phyloP scores from a whole-genome alignment of 2,329 filamentous ascomycete genomes.

The Apiospora pterosperma region DNA sequence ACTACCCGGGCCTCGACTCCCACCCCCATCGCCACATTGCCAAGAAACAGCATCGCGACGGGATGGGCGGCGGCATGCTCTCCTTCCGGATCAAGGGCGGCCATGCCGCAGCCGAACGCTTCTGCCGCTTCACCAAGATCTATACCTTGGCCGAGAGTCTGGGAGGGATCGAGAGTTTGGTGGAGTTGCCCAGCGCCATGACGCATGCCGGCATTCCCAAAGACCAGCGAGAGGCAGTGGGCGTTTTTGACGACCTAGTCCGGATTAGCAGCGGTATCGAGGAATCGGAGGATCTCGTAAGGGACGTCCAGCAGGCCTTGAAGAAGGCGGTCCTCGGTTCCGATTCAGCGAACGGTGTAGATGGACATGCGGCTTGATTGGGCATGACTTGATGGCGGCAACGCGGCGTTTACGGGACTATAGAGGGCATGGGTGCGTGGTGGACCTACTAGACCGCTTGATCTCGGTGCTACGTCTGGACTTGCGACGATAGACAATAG shows the following conservation, averaged over 20 bases:
- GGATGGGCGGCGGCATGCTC: conserved; percentile 95
- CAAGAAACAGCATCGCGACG: conserved; percentile 86
- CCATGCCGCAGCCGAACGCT: conserved; percentile 78
- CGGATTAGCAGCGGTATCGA: conserved; percentile 93
- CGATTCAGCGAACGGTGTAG: background rate
- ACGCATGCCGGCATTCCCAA: conserved; percentile 93
- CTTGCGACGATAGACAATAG: background rate
- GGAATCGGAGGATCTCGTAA: conserved; percentile 78
- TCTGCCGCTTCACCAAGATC: conserved; percentile 85
- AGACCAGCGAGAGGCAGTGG: conserved; percentile 85
- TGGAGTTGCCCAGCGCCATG: conserved; percentile 93
- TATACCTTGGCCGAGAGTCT: conserved; percentile 93
- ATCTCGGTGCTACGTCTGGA: background rate
- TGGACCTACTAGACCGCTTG: too few relatives aligned
- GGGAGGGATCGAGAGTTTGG: conserved; percentile 86
- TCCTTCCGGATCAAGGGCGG: conserved; percentile 92
- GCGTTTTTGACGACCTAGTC: conserved; percentile 92
- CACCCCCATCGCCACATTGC: conserved; percentile 86
- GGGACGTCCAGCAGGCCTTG: conserved; percentile 79
- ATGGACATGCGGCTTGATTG: background rate
- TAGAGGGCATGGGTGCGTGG: background rate
- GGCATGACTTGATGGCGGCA: background rate
- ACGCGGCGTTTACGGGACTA: background rate
- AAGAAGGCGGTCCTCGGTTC: conserved; percentile 60
- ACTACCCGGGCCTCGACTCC: conserved; percentile 88